A percentile compares a stretch with the other conserved stretches of the same genome.
Conservation (phyloP, 495 filamentous ascomycete genomes). For the Penicillium atrosanguineum region DNA sequence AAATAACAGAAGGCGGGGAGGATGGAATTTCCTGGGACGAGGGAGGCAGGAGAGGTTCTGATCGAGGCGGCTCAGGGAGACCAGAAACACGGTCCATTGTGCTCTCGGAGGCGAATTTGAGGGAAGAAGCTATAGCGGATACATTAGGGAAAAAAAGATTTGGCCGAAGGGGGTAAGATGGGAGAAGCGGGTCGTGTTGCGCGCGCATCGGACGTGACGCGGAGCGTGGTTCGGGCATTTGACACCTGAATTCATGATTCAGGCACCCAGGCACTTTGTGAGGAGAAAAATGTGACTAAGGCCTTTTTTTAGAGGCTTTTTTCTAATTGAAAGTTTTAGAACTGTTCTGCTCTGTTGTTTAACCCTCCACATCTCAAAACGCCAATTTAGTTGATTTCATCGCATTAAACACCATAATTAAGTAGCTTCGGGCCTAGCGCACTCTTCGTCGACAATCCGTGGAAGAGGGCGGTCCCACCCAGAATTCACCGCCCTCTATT, state of each 20-base stretch:
- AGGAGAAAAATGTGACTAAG: neutral
- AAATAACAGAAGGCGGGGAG: constrained; percentile 47
- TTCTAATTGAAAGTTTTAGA: too few species aligned
- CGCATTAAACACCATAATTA: neutral
- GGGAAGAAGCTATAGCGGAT: constrained; percentile 8
- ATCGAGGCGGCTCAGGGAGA: constrained; percentile 40
- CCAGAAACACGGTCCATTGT: constrained; percentile 38
- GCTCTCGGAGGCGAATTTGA: constrained; percentile 19
- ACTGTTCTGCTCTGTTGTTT: too few species aligned
- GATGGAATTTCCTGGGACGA: constrained; percentile 41
- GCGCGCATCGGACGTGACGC: constrained; percentile 26
- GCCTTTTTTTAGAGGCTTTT: too few species aligned
- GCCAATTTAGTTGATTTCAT: too few species aligned
- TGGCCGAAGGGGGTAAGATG: constrained; percentile 26
- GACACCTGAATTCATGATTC: constrained; percentile 10
- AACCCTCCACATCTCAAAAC: too few species aligned
- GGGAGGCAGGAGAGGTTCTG: constrained; percentile 40
- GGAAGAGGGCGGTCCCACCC: constrained; percentile 6
- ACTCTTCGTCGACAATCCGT: neutral
- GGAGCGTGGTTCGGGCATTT: constrained; percentile 19
- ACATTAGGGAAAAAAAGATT: constrained; percentile 23
- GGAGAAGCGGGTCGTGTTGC: constrained; percentile 22
- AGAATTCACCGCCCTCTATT: constrained; percentile 18
- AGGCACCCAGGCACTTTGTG: constrained; percentile 1
- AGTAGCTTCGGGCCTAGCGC: neutral